These are phyloP conservation scores for Rubia occidens DNA, from an alignment of 305 asterid species.

Conservation along the genomic window DNA sequence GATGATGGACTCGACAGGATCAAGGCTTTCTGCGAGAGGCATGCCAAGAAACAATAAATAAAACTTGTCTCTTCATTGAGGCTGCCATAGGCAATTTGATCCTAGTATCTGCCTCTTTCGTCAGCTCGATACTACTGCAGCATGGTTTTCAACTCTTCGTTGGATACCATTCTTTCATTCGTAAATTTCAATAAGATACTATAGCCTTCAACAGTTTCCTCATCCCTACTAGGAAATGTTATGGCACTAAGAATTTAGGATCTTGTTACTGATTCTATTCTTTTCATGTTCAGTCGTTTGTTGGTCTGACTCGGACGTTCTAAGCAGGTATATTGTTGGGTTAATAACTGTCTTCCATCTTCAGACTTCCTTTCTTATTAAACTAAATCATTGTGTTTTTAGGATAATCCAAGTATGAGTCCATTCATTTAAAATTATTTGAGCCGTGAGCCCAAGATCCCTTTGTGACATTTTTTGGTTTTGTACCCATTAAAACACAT, in stretches of 20 bases:
- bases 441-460: too few relatives aligned
- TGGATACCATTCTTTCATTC: constrained; percentile 9
- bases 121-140: background rate
- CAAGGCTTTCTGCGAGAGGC: constrained; percentile 28
- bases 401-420: too few relatives aligned
- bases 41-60: constrained; percentile 24
- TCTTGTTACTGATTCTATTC: background rate
- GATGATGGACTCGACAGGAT: constrained; percentile 28
- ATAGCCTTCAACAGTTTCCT: constrained; percentile 1
- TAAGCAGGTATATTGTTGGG: background rate
- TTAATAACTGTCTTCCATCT: background rate
- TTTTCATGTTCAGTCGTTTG: background rate
- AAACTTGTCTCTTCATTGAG: background rate
- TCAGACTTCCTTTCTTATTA: too few relatives aligned
- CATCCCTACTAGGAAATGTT: background rate
- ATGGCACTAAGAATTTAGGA: background rate
- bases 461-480: too few relatives aligned
- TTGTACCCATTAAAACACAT: too few relatives aligned
- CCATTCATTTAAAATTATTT: too few relatives aligned
- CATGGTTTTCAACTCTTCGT: constrained; percentile 8
- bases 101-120: background rate
- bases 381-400: too few relatives aligned
- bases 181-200: background rate
- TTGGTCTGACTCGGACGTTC: background rate
- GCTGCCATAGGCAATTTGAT: too few relatives aligned